A percentile compares a stretch with the other conserved stretches of the same genome.
Conservation (phyloP, 768 basidiomycete species). For the Agrocybe praecox region DNA sequence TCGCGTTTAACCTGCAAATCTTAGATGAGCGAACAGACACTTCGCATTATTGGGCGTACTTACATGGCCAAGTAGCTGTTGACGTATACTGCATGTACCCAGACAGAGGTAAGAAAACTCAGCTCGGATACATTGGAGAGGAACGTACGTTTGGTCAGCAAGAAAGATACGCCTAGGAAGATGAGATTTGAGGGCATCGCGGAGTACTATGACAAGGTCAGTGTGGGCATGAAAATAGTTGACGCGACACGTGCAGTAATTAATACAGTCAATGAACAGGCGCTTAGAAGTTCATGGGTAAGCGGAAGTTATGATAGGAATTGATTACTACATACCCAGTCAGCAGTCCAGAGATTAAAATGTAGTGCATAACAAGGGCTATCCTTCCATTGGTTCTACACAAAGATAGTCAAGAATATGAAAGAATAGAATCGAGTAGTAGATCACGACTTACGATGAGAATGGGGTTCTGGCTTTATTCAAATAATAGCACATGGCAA, state of each 20-base stretch:
- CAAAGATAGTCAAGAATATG: neutral
- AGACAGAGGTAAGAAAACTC: neutral
- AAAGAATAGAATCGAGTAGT: neutral
- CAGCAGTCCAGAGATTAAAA: neutral
- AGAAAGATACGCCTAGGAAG: neutral
- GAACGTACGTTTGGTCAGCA: neutral
- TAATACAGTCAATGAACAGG: neutral
- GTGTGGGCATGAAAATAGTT: neutral
- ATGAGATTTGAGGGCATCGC: neutral
- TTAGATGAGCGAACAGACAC: neutral
- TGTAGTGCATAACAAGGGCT: conserved; percentile 14
- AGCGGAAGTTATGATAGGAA: neutral
- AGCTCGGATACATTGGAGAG: neutral
- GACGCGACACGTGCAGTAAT: neutral
- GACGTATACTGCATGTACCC: neutral
- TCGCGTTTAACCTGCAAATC: neutral
- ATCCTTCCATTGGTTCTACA: conserved; percentile 13
- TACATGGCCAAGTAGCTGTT: neutral
- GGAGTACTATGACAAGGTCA: neutral
- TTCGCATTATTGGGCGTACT: neutral
- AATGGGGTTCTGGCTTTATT: conserved; percentile 13
- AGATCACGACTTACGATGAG: conserved; percentile 2
- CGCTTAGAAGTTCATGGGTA: neutral
- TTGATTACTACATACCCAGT: neutral
- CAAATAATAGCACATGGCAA: conserved; percentile 16